Conservation (phyloP, 148 eudicot species). For the Rhododendron simsii region DNA sequence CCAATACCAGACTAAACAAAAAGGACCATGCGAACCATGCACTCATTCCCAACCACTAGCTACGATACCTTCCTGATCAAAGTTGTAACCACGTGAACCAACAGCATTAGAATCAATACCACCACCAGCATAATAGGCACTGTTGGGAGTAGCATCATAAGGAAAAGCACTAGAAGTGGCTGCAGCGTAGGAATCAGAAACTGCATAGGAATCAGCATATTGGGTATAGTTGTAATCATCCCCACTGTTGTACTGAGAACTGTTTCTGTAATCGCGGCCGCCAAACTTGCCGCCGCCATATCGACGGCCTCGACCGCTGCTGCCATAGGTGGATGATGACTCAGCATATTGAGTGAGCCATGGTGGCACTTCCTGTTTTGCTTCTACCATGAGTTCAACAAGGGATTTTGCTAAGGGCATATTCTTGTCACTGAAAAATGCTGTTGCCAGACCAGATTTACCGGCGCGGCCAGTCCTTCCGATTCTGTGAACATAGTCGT, state of each 20-base stretch:
- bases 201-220: slow-evolving; percentile 18
- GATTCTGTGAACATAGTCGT: slow-evolving; percentile 67
- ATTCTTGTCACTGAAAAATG: slow-evolving; percentile 64
- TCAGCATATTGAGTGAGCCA: slow-evolving; percentile 56
- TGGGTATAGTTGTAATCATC: slow-evolving; percentile 24
- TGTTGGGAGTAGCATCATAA: neutral
- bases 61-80: slow-evolving; percentile 35
- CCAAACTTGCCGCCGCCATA: slow-evolving; percentile 50
- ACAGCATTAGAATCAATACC: slow-evolving; percentile 7
- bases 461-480: slow-evolving; percentile 85
- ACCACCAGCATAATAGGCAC: slow-evolving; percentile 2
- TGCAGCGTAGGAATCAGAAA: neutral
- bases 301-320: slow-evolving; percentile 29
- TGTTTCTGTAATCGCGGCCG: slow-evolving; percentile 43
- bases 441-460: slow-evolving; percentile 70
- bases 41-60: slow-evolving; percentile 62
- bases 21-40: neutral
- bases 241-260: slow-evolving; percentile 4
- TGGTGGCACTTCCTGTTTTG: slow-evolving; percentile 56
- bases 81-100: slow-evolving; percentile 20
- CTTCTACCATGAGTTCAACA: slow-evolving; percentile 55
- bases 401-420: slow-evolving; percentile 49
- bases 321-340: slow-evolving; percentile 21
- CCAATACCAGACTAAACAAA: neutral
- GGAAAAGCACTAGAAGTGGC: slow-evolving; percentile 1